A percentile compares a stretch with the other conserved stretches of the same genome.
Evolutionary conservation across 2,329 filamentous ascomycete genomes (phyloP).

Genomic region (Escovopsis weberi): DNA sequence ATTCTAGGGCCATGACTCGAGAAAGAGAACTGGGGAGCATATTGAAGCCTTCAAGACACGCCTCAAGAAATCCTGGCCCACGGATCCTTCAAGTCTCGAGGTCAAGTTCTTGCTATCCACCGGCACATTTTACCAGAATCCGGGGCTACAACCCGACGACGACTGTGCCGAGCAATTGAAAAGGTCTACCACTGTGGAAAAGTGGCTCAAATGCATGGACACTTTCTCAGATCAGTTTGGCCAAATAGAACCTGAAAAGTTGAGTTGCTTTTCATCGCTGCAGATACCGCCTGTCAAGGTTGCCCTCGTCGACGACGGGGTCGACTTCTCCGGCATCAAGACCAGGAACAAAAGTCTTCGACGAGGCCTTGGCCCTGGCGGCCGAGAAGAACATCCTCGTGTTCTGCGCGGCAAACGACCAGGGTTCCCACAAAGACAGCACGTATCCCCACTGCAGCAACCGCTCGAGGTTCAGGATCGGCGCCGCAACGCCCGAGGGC

Average conservation of each 20-base stretch:
- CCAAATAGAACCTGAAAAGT: background rate
- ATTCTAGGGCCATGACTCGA: background rate
- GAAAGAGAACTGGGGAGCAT: background rate
- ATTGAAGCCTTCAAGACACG: background rate
- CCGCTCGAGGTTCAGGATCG: constrained; percentile 1
- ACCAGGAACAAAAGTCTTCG: background rate
- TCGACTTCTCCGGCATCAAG: background rate
- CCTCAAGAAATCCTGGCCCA: background rate
- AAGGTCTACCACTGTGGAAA: background rate
- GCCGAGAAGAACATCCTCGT: constrained; percentile 1
- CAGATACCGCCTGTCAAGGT: background rate
- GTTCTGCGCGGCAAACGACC: constrained; percentile 1
- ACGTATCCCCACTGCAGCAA: constrained; percentile 1
- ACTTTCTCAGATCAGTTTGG: background rate
- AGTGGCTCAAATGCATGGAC: constrained; percentile 2
- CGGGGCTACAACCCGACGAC: background rate
- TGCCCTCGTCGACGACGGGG: constrained; percentile 1
- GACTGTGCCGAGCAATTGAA: background rate
- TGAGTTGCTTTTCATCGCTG: background rate
- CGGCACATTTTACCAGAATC: background rate
- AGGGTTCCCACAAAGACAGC: background rate
- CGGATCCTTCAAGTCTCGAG: background rate
- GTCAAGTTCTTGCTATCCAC: background rate
- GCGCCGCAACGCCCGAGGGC: constrained; percentile 1
- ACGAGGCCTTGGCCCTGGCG: background rate